Evolutionary conservation across 2,329 filamentous ascomycete genomes (phyloP).

Genomic region (Ophiostoma fasciatum): DNA sequence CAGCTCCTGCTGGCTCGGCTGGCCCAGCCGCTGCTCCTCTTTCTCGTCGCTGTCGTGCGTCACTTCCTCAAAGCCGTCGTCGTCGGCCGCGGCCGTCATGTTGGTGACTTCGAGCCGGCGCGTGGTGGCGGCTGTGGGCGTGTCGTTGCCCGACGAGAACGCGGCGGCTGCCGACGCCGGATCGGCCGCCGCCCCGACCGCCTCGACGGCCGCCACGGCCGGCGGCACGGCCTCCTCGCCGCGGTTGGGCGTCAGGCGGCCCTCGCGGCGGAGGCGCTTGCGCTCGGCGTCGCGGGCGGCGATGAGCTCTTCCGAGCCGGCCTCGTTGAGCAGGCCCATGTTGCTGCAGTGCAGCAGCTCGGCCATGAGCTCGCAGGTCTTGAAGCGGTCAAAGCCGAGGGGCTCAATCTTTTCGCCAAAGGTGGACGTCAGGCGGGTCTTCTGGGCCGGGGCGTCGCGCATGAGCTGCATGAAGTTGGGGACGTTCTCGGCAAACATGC

Average conservation of each 20-base stretch:
- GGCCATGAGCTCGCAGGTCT: constrained; percentile 97
- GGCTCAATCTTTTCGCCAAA: constrained; percentile 88
- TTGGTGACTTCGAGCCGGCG: constrained; percentile 66
- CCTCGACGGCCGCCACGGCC: constrained; percentile 27
- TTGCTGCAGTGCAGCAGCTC: constrained; percentile 96
- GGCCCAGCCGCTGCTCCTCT: constrained; percentile 35
- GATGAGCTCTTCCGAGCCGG: constrained; percentile 78
- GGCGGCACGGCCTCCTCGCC: constrained; percentile 24
- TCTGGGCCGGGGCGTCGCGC: constrained; percentile 58
- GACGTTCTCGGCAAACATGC: constrained; percentile 79
- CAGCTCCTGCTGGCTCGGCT: constrained; percentile 24
- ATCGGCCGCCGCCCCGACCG: too few species aligned
- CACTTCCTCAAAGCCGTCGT: constrained; percentile 91
- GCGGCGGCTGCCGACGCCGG: too few species aligned
- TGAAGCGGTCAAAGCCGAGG: constrained; percentile 92
- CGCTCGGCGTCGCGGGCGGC: constrained; percentile 65
- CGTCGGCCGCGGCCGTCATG: constrained; percentile 44
- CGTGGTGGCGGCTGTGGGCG: too few species aligned
- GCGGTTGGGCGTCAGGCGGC: constrained; percentile 44
- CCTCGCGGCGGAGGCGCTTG: constrained; percentile 62
- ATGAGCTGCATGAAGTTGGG: constrained; percentile 90
- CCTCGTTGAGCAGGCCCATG: constrained; percentile 89
- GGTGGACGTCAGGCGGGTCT: constrained; percentile 65
- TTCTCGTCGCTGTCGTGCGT: constrained; percentile 52
- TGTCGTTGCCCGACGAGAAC: too few species aligned